Percentiles rank a stretch among this genome's conserved stretches.
phyloP scores from a whole-genome alignment of 1,284 basidiomycete genomes.

The Malassezia brasiliensis region DNA sequence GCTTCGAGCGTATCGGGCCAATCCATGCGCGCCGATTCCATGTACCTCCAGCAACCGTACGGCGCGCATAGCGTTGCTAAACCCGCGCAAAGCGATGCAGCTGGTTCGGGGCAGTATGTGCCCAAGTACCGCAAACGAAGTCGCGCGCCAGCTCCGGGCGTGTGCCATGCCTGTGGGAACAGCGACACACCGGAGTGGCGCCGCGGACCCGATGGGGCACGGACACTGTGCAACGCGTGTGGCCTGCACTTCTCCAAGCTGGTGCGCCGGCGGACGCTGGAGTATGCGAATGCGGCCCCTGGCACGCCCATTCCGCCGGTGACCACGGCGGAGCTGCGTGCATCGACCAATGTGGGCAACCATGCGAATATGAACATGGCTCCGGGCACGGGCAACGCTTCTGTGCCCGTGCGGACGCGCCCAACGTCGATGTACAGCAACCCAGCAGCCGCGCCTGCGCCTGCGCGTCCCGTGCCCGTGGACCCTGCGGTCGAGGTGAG shows the following conservation, averaged over 20 bases:
- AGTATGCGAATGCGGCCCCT: constrained; percentile 21
- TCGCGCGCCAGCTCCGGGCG: constrained; percentile 39
- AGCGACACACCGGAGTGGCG: constrained; percentile 45
- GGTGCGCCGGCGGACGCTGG: constrained; percentile 26
- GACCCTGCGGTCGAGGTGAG: not conserved
- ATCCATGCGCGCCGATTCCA: not conserved
- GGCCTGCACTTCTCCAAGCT: constrained; percentile 38
- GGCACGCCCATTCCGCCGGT: constrained; percentile 24
- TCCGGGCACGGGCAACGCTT: too few species aligned
- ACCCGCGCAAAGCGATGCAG: not conserved
- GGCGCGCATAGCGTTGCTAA: constrained; percentile 20
- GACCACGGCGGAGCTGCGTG: constrained; percentile 34
- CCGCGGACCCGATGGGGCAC: constrained; percentile 40
- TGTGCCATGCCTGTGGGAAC: constrained; percentile 37
- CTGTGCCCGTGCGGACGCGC: not conserved
- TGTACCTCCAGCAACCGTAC: constrained; percentile 10
- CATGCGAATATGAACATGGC: not conserved
- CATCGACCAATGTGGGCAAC: constrained; percentile 23
- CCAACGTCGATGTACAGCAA: not conserved
- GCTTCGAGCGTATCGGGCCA: not conserved
- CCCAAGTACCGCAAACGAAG: constrained; percentile 46
- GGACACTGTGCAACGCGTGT: constrained; percentile 47
- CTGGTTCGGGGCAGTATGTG: constrained; percentile 2
- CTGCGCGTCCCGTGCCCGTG: not conserved
- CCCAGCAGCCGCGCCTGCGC: not conserved